phyloP scores from a whole-genome alignment of 176 grass and related monocot genomes.

The Oryza brachyantha region DNA sequence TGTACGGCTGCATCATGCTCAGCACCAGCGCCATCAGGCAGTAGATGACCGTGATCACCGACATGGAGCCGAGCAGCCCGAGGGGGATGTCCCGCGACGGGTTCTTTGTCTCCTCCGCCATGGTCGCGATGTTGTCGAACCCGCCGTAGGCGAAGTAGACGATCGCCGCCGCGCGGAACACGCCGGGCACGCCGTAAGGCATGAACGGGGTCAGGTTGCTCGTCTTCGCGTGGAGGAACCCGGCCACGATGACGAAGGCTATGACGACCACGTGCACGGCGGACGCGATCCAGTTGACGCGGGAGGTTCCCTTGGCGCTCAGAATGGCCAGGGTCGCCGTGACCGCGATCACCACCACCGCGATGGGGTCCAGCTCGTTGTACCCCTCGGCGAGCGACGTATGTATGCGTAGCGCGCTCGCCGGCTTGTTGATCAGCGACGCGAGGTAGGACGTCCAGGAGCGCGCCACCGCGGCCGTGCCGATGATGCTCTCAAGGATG shows the following conservation, averaged over 20 bases:
- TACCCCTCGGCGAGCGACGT: conserved; percentile 43
- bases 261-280: conserved; percentile 60
- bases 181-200: conserved; percentile 61
- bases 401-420: conserved; percentile 52
- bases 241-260: conserved; percentile 67
- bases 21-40: conserved; percentile 82
- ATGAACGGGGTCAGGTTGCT: conserved; percentile 73
- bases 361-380: conserved; percentile 80
- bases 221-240: conserved; percentile 59
- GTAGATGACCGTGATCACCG: conserved; percentile 76
- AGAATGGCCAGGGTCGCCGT: conserved; percentile 66
- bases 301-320: conserved; percentile 68
- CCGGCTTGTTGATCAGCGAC: conserved; percentile 56
- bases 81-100: conserved; percentile 86
- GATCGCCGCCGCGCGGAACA: conserved; percentile 83
- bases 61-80: conserved; percentile 80
- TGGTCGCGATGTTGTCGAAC: conserved; percentile 90
- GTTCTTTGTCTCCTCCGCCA: conserved; percentile 93
- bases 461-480: conserved; percentile 64
- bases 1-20: conserved; percentile 92
- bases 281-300: conserved; percentile 81
- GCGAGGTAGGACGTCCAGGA: conserved; percentile 87
- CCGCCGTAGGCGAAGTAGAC: conserved; percentile 93
- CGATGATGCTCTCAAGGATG: conserved; percentile 81
- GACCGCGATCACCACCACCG: conserved; percentile 50